Conservation (phyloP, 2,329 filamentous ascomycete genomes). For the Alternaria sp. region DNA sequence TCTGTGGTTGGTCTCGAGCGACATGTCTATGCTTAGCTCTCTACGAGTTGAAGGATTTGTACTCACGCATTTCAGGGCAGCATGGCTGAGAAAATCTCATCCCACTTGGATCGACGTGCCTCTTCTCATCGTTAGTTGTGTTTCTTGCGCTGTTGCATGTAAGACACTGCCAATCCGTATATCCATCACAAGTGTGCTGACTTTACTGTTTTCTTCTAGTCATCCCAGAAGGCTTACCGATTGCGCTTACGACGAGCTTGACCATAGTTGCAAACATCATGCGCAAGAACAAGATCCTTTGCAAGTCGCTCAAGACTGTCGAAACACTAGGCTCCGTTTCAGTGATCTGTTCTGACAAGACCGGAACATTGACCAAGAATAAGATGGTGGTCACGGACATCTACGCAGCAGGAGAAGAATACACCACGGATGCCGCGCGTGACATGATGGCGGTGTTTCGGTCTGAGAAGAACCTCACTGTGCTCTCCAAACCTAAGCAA, state of each 20-base stretch:
- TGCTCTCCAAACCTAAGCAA: conserved; percentile 35
- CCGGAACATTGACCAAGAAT: conserved; percentile 74
- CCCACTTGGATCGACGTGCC: conserved; percentile 77
- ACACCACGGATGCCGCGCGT: conserved; percentile 62
- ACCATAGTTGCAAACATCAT: conserved; percentile 81
- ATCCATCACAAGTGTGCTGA: conserved; percentile 5
- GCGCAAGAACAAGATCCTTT: conserved; percentile 78
- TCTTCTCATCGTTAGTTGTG: conserved; percentile 75
- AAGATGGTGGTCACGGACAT: conserved; percentile 78
- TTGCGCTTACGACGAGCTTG: conserved; percentile 64
- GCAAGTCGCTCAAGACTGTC: conserved; percentile 81
- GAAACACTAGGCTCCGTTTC: conserved; percentile 78
- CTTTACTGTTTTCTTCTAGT: conserved; percentile 43
- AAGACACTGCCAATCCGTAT: background rate
- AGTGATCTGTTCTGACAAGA: conserved; percentile 81
- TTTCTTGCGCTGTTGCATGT: conserved; percentile 63
- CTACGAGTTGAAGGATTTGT: conserved; percentile 1
- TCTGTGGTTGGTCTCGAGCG: background rate
- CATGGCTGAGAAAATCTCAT: conserved; percentile 73
- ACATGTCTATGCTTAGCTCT: conserved; percentile 4
- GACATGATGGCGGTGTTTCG: conserved; percentile 40
- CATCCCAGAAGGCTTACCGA: conserved; percentile 68
- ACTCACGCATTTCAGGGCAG: conserved; percentile 60
- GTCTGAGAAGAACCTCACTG: conserved; percentile 50
- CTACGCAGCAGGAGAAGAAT: conserved; percentile 63